Base-by-base conservation (phyloP, 495 filamentous ascomycete genomes). In the Aspergillus bertholletiae region DNA sequence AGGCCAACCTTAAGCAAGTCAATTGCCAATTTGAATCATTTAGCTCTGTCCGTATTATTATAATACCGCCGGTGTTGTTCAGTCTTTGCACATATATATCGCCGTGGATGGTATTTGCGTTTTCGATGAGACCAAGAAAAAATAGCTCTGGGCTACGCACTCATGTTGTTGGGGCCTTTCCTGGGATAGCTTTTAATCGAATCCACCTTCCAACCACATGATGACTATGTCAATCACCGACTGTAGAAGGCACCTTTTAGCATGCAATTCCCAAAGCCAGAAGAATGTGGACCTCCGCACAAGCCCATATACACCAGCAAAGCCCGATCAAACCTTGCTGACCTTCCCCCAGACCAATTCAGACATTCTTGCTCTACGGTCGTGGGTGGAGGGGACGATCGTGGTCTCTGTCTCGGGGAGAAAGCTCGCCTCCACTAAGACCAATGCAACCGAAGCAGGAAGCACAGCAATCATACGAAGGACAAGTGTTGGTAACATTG, bases 221-320 rank as follows among this genome's bases (percentile, higher is more conserved):
- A 47, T 4, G 0, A 30, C 45, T 6, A 18, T 11, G 9, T 28
- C 45, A 20, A 13, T 30, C 34, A 6, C 34, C 34, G 34, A 5
- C 34, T 37, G 12, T 5, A 43, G 39, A 2, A 49, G 11, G 7
- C 28, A 34, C 7, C 34, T 49, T 17, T 49, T 49, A 21, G 28
- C 27, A 22, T 49, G 46, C 18, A 49, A 21, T 35, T 49, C 28
- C 22, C 46, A 49, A 0, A 49, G 46, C 46, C 46, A 49, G 17
- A 49, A 24, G n/a, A 22, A 21, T 30, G 46, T 49, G n/a, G 15
- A 15, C 30, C 46, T 15, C 18, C 46, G 28, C 4, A 35, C 46
- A 34, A 49, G 62, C 7, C 39, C 39, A 22, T 22, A 43, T 7
- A 43, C 39, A 8, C 39, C 39, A 43, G 18, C 4, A 22, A 43